Conservation (phyloP, 176 grass and related monocot species). For the Rhipidocladum racemiflorum region DNA sequence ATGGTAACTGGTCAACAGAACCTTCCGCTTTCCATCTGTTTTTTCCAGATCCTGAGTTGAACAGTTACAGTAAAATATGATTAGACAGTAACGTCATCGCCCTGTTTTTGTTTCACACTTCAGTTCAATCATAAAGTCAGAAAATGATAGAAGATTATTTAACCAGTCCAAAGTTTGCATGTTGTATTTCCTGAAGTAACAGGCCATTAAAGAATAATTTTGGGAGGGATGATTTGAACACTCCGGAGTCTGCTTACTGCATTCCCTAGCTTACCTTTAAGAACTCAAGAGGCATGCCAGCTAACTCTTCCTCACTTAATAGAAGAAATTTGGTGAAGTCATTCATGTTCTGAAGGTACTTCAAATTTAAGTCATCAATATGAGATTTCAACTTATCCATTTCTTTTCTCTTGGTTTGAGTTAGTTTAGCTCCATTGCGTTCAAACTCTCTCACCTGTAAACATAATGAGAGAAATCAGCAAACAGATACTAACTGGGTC, state of each 20-base stretch:
- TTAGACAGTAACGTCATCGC: not conserved
- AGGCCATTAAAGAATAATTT: conserved; percentile 17
- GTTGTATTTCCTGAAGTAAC: conserved; percentile 7
- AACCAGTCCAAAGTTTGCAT: not conserved
- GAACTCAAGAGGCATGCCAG: conserved; percentile 85
- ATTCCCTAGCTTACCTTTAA: conserved; percentile 57
- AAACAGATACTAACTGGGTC: not conserved
- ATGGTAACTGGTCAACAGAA: conserved; percentile 65
- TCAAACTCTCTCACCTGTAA: conserved; percentile 96
- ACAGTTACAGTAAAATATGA: conserved; percentile 20
- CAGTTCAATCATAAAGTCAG: conserved; percentile 24
- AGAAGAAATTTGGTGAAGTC: conserved; percentile 61
- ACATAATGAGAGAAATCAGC: conserved; percentile 51
- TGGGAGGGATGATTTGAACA: conserved; percentile 6
- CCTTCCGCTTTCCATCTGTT: conserved; percentile 64
- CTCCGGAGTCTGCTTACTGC: not conserved
- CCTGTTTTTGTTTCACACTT: conserved; percentile 19
- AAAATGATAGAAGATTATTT: conserved; percentile 18
- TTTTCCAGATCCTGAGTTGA: conserved; percentile 77
- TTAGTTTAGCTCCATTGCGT: conserved; percentile 69
- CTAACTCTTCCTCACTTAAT: conserved; percentile 67
- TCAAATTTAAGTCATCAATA: conserved; percentile 74
- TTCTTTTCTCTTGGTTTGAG: conserved; percentile 71
- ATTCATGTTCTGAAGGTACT: conserved; percentile 76
- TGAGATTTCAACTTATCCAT: conserved; percentile 71